Conservation (phyloP, 164 flowering plant genomes). For the Echeveria elegans region DNA sequence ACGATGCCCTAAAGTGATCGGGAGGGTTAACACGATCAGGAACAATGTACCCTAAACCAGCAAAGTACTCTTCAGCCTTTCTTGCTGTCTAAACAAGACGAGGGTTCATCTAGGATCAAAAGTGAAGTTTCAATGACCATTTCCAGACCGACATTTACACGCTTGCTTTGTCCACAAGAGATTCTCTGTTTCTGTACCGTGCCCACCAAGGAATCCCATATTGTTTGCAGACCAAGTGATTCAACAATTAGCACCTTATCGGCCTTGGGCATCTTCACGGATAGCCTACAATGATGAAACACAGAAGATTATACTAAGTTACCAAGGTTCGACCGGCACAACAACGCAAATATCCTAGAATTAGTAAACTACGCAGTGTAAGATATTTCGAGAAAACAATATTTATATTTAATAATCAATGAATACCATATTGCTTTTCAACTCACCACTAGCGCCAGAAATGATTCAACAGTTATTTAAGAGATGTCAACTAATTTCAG, state of each 20-base stretch:
- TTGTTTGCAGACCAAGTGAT: slow-evolving; percentile 70
- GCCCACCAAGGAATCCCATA: slow-evolving; percentile 85
- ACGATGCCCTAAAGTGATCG: slow-evolving; percentile 80
- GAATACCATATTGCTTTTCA: too few relatives aligned
- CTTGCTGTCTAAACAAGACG: slow-evolving; percentile 92
- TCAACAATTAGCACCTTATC: slow-evolving; percentile 88
- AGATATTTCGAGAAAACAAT: too few relatives aligned
- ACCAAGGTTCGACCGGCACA: too few relatives aligned
- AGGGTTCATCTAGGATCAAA: slow-evolving; percentile 89
- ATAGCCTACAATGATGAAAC: slow-evolving; percentile 34
- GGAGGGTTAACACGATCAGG: slow-evolving; percentile 98
- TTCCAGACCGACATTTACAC: slow-evolving; percentile 96
- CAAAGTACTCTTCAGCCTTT: slow-evolving; percentile 90
- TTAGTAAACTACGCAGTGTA: too few relatives aligned
- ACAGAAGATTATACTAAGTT: too few relatives aligned
- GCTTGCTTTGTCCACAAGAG: slow-evolving; percentile 94
- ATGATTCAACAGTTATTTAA: too few relatives aligned
- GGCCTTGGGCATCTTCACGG: slow-evolving; percentile 53
- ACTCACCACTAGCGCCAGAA: too few relatives aligned
- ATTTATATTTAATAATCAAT: too few relatives aligned
- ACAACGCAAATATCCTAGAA: not conserved
- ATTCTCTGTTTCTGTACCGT: slow-evolving; percentile 97
- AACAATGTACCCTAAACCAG: slow-evolving; percentile 63
- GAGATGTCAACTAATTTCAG: not conserved
- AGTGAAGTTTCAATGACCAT: slow-evolving; percentile 99